Evolutionary conservation across 2,329 filamentous ascomycete genomes (phyloP).

Genomic region (Stachybotrys elegans): DNA sequence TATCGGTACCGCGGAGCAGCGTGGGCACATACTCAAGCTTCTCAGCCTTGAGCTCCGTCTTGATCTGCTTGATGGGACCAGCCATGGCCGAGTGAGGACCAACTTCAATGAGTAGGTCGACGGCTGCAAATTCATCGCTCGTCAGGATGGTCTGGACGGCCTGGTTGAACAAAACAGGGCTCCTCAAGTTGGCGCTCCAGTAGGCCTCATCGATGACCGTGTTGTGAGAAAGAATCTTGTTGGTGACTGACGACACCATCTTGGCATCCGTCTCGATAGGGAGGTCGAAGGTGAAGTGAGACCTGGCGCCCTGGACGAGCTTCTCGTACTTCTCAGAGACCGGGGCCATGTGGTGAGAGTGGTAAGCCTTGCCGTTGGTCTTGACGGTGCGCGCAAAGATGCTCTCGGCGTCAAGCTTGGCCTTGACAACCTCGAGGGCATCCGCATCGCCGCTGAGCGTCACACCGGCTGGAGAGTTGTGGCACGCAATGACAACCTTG

Average conservation of each 20-base stretch:
- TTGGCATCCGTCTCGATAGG: neutral
- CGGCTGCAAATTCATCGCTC: constrained; percentile 8
- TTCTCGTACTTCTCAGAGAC: constrained; percentile 5
- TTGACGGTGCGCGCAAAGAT: constrained; percentile 13
- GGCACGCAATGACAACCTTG: constrained; percentile 14
- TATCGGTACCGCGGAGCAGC: constrained; percentile 34
- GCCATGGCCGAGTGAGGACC: constrained; percentile 43
- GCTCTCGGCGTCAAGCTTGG: constrained; percentile 4
- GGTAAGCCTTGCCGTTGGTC: constrained; percentile 14
- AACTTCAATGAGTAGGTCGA: constrained; percentile 34
- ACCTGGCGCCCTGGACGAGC: neutral
- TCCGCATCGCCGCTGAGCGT: constrained; percentile 16
- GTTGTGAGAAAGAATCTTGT: constrained; percentile 6
- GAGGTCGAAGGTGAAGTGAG: neutral
- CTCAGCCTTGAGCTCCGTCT: constrained; percentile 31
- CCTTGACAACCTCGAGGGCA: constrained; percentile 8
- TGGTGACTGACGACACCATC: constrained; percentile 9
- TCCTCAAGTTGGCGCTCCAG: constrained; percentile 31
- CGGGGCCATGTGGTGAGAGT: constrained; percentile 14
- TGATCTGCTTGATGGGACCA: constrained; percentile 43
- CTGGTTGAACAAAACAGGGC: constrained; percentile 27
- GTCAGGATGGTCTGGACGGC: constrained; percentile 14
- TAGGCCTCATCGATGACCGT: constrained; percentile 17
- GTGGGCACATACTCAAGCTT: constrained; percentile 31
- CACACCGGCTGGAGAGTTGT: constrained; percentile 17